A percentile compares a stretch with the other conserved stretches of the same genome.
These are phyloP conservation scores for Opeltia flavorubescens DNA, from an alignment of 495 filamentous ascomycete genomes.

Conservation along the genomic window DNA sequence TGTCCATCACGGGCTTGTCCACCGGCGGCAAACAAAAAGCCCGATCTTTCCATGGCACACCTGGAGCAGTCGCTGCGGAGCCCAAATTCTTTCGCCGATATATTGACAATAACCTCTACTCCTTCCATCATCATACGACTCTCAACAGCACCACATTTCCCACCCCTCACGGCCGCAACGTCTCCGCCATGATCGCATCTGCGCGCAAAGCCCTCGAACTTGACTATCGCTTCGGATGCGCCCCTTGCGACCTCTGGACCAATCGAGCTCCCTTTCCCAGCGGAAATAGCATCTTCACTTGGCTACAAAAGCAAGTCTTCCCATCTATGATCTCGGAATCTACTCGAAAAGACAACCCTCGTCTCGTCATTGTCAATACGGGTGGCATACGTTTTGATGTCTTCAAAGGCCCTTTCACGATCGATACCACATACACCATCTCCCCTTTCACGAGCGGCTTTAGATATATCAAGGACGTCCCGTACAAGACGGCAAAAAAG, in stretches of 20 bases:
- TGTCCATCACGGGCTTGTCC: slow-evolving; percentile 65
- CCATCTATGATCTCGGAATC: slow-evolving; percentile 42
- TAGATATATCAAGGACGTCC: slow-evolving; percentile 64
- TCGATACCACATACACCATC: slow-evolving; percentile 68
- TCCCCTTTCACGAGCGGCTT: slow-evolving; percentile 81
- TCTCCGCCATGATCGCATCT: slow-evolving; percentile 53
- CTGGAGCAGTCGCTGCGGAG: slow-evolving; percentile 10
- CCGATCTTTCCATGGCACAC: slow-evolving; percentile 8
- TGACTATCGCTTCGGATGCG: slow-evolving; percentile 65
- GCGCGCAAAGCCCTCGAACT: slow-evolving; percentile 58
- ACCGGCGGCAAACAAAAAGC: slow-evolving; percentile 20
- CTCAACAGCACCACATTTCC: slow-evolving; percentile 57
- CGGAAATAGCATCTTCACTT: slow-evolving; percentile 60
- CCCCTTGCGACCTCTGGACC: slow-evolving; percentile 70
- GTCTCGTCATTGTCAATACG: slow-evolving; percentile 69
- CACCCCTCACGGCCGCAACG: slow-evolving; percentile 61
- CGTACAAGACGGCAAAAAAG: slow-evolving; percentile 54
- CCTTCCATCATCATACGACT: slow-evolving; percentile 67
- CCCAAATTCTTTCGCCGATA: slow-evolving; percentile 64
- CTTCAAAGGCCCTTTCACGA: slow-evolving; percentile 81
- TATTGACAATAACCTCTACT: slow-evolving; percentile 88
- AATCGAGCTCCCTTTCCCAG: slow-evolving; percentile 57
- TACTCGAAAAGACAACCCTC: slow-evolving; percentile 33
- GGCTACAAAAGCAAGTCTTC: slow-evolving; percentile 62
- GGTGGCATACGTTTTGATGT: slow-evolving; percentile 90